Evolutionary conservation across 192 early-diverging fungal species (phyloP).

Genomic region (Haplosporangium gracile): DNA sequence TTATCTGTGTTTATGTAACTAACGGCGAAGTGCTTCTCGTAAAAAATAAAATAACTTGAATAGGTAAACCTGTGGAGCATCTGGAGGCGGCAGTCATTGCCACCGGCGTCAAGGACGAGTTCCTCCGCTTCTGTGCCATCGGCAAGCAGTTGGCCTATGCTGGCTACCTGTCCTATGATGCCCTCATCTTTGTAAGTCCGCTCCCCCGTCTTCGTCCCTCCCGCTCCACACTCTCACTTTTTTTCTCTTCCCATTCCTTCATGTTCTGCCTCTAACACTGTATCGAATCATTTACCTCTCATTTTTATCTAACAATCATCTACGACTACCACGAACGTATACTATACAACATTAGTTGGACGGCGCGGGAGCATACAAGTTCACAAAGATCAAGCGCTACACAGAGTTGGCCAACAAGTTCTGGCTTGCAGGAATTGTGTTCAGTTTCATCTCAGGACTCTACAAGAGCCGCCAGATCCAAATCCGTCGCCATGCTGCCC

Average conservation of each 20-base stretch:
- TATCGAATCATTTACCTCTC: no score
- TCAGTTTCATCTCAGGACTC: slow-evolving; percentile 69
- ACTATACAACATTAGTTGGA: slow-evolving; percentile 57
- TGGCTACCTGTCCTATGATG: slow-evolving; percentile 74
- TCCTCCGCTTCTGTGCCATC: slow-evolving; percentile 64
- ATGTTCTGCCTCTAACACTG: no score
- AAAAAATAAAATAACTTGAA: neutral
- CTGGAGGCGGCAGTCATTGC: slow-evolving; percentile 65
- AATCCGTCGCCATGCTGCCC: slow-evolving; percentile 51
- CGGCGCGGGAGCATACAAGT: slow-evolving; percentile 69
- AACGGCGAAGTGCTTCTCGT: neutral
- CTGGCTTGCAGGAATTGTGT: slow-evolving; percentile 75
- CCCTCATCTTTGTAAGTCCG: slow-evolving; percentile 71
- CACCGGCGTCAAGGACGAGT: slow-evolving; percentile 67
- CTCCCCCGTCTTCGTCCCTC: neutral
- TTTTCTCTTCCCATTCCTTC: no score
- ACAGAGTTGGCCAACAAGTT: slow-evolving; percentile 68
- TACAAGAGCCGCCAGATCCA: slow-evolving; percentile 75
- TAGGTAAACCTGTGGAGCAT: slow-evolving; percentile 75
- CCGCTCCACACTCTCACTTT: neutral
- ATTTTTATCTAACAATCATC: no score
- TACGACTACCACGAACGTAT: neutral
- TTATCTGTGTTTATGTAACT: neutral
- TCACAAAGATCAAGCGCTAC: slow-evolving; percentile 74
- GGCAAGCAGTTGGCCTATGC: slow-evolving; percentile 72